Base-by-base conservation (phyloP, 2,329 filamentous ascomycete genomes). In the Intubia oerlemansii region DNA sequence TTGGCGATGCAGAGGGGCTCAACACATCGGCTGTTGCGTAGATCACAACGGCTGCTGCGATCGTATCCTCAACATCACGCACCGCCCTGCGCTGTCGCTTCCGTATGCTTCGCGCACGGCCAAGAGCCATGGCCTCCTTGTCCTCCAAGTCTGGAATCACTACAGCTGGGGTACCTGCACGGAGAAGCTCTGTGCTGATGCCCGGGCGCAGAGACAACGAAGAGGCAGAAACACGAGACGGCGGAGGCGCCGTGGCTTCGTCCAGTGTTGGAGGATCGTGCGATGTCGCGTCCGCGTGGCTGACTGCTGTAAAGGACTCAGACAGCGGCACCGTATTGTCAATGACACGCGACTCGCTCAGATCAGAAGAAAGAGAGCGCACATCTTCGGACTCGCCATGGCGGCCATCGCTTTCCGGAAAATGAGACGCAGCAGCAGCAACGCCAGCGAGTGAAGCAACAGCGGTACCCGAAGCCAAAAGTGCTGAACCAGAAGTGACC, bases 41-140 rank as follows among this genome's bases (percentile, higher is more conserved):
- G 13, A 66, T 53, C 15, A 64, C 52, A 15, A 64, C 61, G 10
- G 57, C 62, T 19, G 61, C 56, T 19, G 62, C 62, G 18, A 65
- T 45, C 19, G 56, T 53, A 33, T 66, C 62, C 41, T 66, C 60
- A 11, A 54, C 56, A 11, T 54, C 46, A 21, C 50, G 51, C 19
- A 58, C 44, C n/a, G 51, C 50, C 33, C 53, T 46, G 33, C 50
- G 56, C 30, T 54, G 51, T 36, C 54, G 55, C 29, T 53, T 54
- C 31, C 50, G 52, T 12, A 62, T 39, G 26, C 51, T 59, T 30
- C 47, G 52, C 14, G 48, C 51, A 25, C 54, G 44, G 26, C 45
- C 52, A 30, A 59, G 43, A 30, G 50, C 42, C 34, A 49, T 47
- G 38, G 44, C 54, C 39, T 47, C 38, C 33, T 44, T 38, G 37